These are phyloP conservation scores for Kodamaea plutei DNA, from an alignment of 1,139 yeast species.

Conservation along the genomic window DNA sequence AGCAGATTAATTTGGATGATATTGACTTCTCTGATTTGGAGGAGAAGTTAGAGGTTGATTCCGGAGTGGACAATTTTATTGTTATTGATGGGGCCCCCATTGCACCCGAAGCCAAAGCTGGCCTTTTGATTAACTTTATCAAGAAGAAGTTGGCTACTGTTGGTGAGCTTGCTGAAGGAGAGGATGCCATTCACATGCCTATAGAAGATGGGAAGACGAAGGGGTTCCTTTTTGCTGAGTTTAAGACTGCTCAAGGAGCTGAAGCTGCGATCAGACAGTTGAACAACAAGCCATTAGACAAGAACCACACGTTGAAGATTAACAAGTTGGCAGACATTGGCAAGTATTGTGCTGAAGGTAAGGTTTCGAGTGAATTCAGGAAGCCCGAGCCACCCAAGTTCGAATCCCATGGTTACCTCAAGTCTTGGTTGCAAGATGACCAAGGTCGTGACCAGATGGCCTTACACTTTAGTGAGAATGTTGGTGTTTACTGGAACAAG, in stretches of 20 bases:
- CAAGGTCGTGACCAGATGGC: conserved; percentile 89
- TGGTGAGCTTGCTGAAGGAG: conserved; percentile 67
- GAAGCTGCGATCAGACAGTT: conserved; percentile 74
- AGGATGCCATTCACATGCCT: conserved; percentile 77
- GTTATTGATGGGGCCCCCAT: conserved; percentile 95
- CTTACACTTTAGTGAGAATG: conserved; percentile 74
- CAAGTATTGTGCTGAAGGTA: conserved; percentile 69
- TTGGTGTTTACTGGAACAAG: conserved; percentile 87
- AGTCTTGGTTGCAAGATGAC: conserved; percentile 87
- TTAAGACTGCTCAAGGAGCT: conserved; percentile 63
- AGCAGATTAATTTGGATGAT: conserved; percentile 47
- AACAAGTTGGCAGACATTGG: conserved; percentile 84
- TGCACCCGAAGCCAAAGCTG: conserved; percentile 86
- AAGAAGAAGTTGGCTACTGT: conserved; percentile 67
- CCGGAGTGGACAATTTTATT: conserved; percentile 71
- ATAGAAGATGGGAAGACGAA: conserved; percentile 74
- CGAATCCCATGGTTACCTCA: conserved; percentile 74
- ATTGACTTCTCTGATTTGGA: conserved; percentile 89
- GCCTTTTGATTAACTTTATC: conserved; percentile 79
- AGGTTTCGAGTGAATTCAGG: conserved; percentile 56
- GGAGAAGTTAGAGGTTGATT: conserved; percentile 61
- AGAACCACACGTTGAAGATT: conserved; percentile 83
- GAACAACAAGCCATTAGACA: conserved; percentile 89
- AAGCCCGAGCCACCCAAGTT: conserved; percentile 73
- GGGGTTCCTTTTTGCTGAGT: conserved; percentile 88